Evolutionary conservation across 2,329 filamentous ascomycete species (phyloP).

Genomic region (Diaporthe sp.): DNA sequence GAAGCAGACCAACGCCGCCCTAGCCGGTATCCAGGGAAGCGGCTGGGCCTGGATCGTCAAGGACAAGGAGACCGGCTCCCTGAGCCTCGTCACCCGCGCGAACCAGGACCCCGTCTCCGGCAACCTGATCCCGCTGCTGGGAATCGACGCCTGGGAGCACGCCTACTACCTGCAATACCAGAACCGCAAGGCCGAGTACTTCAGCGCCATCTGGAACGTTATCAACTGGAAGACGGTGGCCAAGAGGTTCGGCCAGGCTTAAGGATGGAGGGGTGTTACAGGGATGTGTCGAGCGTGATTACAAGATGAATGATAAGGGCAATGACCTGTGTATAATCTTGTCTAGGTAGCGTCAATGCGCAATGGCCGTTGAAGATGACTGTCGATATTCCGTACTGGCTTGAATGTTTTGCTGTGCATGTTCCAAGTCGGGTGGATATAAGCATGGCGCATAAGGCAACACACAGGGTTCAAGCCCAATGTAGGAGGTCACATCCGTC

Average conservation of each 20-base stretch:
- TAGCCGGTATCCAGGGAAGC: constrained; percentile 85
- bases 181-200: constrained; percentile 98
- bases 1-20: constrained; percentile 76
- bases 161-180: constrained; percentile 97
- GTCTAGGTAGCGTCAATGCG: constrained; percentile 10
- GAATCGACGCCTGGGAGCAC: constrained; percentile 97
- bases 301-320: not conserved
- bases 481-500: not conserved
- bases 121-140: constrained; percentile 84
- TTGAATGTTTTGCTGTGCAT: not conserved
- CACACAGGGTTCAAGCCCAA: not conserved
- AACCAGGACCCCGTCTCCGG: constrained; percentile 94
- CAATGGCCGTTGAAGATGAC: not conserved
- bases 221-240: constrained; percentile 95
- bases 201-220: constrained; percentile 93
- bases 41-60: constrained; percentile 94
- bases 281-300: not conserved
- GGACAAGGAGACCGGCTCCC: constrained; percentile 72
- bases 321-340: constrained; percentile 2
- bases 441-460: not conserved
- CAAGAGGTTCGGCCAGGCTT: constrained; percentile 71
- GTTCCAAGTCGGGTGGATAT: not conserved
- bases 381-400: not conserved
- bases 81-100: constrained; percentile 78
- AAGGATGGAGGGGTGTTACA: not conserved